Evolutionary conservation across 2,329 filamentous ascomycete genomes (phyloP).

Genomic region (Fusarium sp.): DNA sequence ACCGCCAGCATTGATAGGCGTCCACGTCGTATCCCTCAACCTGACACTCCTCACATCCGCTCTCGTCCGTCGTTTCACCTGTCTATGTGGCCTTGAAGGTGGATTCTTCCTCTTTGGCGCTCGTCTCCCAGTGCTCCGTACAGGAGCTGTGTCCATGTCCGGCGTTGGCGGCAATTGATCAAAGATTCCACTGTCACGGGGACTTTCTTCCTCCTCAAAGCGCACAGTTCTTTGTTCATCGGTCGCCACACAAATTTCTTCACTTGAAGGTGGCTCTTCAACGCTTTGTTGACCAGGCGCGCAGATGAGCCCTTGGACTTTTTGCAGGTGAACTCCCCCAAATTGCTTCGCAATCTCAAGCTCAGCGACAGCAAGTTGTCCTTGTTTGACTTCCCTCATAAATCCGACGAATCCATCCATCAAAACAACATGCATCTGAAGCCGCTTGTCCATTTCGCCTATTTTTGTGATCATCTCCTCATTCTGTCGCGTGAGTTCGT

Average conservation of each 20-base stretch:
- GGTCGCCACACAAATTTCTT: neutral
- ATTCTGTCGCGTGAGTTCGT: slow-evolving; percentile 13
- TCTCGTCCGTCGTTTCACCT: neutral
- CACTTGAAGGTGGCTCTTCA: neutral
- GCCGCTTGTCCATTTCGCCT: slow-evolving; percentile 21
- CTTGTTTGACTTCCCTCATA: slow-evolving; percentile 38
- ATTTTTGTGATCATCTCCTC: slow-evolving; percentile 6
- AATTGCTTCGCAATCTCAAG: slow-evolving; percentile 23
- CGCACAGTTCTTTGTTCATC: neutral
- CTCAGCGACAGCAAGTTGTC: slow-evolving; percentile 3
- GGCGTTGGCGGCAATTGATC: slow-evolving; percentile 31
- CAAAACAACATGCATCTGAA: slow-evolving; percentile 38
- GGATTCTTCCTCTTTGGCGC: slow-evolving; percentile 18
- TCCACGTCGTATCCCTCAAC: slow-evolving; percentile 3
- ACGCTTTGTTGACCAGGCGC: neutral
- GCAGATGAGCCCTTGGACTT: neutral
- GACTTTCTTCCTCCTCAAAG: neutral
- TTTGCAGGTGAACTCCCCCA: slow-evolving; percentile 12
- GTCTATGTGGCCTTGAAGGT: neutral
- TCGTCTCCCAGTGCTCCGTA: slow-evolving; percentile 34
- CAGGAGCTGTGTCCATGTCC: slow-evolving; percentile 12
- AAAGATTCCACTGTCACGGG: neutral
- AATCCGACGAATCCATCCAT: slow-evolving; percentile 40
- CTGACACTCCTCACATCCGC: neutral
- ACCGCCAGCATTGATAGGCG: neutral